These are phyloP conservation scores for Ophiosphaerella narmari DNA, from an alignment of 2,329 filamentous ascomycete species.

Conservation along the genomic window DNA sequence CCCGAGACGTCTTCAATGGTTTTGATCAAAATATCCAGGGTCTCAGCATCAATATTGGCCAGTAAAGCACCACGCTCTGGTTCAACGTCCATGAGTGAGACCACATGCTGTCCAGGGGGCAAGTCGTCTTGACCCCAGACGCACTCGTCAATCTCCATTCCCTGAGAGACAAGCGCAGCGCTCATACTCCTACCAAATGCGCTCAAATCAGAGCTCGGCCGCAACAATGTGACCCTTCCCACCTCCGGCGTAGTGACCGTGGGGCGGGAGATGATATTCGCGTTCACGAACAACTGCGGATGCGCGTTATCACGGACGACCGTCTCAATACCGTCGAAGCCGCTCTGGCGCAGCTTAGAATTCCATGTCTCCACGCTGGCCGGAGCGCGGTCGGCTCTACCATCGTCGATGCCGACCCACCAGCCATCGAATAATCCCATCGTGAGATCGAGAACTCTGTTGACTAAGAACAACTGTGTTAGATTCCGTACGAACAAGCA, in stretches of 20 bases:
- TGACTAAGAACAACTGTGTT: too few relatives aligned
- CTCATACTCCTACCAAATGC: neutral
- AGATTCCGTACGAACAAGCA: too few relatives aligned
- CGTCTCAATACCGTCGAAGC: neutral
- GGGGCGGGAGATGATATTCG: neutral
- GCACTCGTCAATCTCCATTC: neutral
- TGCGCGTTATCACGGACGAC: too few relatives aligned
- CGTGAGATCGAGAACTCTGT: neutral
- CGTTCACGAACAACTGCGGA: too few relatives aligned
- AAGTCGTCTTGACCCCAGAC: neutral
- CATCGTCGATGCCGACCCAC: neutral
- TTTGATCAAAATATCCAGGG: neutral
- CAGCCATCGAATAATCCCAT: neutral
- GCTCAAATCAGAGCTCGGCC: neutral
- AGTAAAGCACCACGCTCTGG: neutral
- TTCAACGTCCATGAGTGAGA: slow-evolving; percentile 1
- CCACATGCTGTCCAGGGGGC: neutral
- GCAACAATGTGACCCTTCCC: neutral
- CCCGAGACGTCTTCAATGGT: neutral
- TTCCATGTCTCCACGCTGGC: neutral
- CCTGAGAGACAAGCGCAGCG: neutral
- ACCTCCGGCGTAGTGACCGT: neutral
- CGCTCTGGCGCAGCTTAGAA: neutral
- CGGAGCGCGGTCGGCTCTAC: neutral
- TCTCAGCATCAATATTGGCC: neutral